phyloP scores from a whole-genome alignment of 805 yeast species.

The Debaryomyces castellii region DNA sequence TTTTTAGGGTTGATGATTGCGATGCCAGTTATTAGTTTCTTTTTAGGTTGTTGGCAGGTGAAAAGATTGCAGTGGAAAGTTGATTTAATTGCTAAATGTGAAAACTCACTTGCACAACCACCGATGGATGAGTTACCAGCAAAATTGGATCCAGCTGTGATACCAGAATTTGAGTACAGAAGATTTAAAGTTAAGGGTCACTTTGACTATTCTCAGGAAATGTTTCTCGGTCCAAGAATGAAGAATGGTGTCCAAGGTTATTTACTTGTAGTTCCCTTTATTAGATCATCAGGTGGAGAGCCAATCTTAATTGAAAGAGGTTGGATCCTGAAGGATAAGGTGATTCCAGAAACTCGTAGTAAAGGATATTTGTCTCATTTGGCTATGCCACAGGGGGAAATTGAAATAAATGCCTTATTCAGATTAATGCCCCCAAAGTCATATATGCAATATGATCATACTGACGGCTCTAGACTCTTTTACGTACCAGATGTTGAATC shows the following conservation, averaged over 20 bases:
- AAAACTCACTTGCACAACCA: conserved; percentile 72
- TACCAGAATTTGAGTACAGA: conserved; percentile 77
- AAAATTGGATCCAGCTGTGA: conserved; percentile 59
- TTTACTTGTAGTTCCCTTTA: conserved; percentile 76
- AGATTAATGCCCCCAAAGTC: conserved; percentile 63
- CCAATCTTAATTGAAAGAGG: conserved; percentile 87
- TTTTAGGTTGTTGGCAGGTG: conserved; percentile 92
- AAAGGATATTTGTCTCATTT: conserved; percentile 57
- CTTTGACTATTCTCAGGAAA: conserved; percentile 81
- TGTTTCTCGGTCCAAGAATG: conserved; percentile 88
- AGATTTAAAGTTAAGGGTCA: conserved; percentile 74
- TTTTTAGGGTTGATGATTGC: conserved; percentile 52
- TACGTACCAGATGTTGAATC: conserved; percentile 78
- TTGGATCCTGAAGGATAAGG: conserved; percentile 77
- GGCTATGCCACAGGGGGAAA: conserved; percentile 71
- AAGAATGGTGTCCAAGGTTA: conserved; percentile 72
- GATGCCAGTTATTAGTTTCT: conserved; percentile 86
- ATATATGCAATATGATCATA: conserved; percentile 68
- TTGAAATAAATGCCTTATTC: conserved; percentile 71
- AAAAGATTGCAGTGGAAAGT: conserved; percentile 85
- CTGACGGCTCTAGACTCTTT: conserved; percentile 65
- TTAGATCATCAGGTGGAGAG: conserved; percentile 69
- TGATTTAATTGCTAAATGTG: conserved; percentile 75
- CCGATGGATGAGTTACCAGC: conserved; percentile 70
- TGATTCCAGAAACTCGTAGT: conserved; percentile 51